These are phyloP conservation scores for Pythium brachiatum DNA, from an alignment of 352 stramenopile species.

Conservation along the genomic window DNA sequence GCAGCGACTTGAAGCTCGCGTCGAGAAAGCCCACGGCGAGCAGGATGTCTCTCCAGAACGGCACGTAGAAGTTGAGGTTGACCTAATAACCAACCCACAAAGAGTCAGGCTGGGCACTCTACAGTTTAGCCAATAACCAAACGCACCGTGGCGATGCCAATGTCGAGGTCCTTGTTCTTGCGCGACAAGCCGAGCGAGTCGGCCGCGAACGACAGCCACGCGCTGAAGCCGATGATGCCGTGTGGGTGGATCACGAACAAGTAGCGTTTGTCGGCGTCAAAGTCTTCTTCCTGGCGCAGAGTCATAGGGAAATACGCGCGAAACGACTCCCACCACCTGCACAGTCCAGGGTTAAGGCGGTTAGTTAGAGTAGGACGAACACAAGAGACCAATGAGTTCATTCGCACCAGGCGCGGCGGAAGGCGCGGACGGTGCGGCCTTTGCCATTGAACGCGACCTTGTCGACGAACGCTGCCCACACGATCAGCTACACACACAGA, in stretches of 20 bases:
- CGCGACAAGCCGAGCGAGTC: slow-evolving; percentile 35
- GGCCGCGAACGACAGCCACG: slow-evolving; percentile 43
- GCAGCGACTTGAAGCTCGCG: slow-evolving; percentile 42
- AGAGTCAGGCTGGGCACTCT: too few relatives aligned
- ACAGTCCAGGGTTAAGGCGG: background rate
- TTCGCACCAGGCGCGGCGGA: slow-evolving; percentile 33
- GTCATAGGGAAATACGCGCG: slow-evolving; percentile 42
- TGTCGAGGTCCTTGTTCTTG: slow-evolving; percentile 39
- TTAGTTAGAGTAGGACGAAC: background rate
- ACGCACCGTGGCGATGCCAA: slow-evolving; percentile 44
- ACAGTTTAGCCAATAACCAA: too few relatives aligned
- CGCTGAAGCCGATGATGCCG: slow-evolving; percentile 48
- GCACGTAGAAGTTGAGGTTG: slow-evolving; percentile 46
- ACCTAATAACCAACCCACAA: too few relatives aligned
- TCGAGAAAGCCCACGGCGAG: slow-evolving; percentile 52
- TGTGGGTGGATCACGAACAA: slow-evolving; percentile 54
- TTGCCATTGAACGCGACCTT: slow-evolving; percentile 41
- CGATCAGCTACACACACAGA: slow-evolving; percentile 25
- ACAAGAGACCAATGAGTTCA: background rate
- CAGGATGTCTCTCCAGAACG: slow-evolving; percentile 52
- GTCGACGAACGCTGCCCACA: slow-evolving; percentile 36
- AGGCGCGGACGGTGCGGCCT: slow-evolving; percentile 27
- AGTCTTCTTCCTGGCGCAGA: slow-evolving; percentile 39
- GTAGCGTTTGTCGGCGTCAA: slow-evolving; percentile 34
- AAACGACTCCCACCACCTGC: slow-evolving; percentile 41